These are phyloP conservation scores for Eucalyptus virginea DNA, from an alignment of 345 rosid species.

Conservation along the genomic window DNA sequence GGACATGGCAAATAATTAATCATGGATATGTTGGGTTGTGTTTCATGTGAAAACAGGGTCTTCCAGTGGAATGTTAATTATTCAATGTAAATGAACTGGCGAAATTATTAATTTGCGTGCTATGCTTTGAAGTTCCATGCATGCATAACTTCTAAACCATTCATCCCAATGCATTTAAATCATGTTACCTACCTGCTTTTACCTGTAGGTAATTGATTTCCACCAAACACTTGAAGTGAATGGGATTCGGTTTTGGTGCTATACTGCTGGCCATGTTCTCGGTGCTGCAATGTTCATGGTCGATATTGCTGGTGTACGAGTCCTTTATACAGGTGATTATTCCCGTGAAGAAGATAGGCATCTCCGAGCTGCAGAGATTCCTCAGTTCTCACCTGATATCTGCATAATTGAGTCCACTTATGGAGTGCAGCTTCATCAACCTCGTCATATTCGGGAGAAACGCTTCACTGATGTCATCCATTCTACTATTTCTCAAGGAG, in stretches of 20 bases:
- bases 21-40: background rate
- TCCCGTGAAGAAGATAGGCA: conserved; percentile 96
- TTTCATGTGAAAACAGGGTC: background rate
- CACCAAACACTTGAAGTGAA: conserved; percentile 89
- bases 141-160: background rate
- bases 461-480: conserved; percentile 93
- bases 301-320: conserved; percentile 86
- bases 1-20: background rate
- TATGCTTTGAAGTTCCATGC: background rate
- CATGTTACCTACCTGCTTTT: background rate
- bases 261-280: conserved; percentile 95
- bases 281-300: conserved; percentile 99
- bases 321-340: conserved; percentile 95
- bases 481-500: conserved; percentile 78
- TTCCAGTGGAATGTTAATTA: background rate
- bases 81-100: background rate
- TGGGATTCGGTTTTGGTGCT: conserved; percentile 93
- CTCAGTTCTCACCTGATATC: conserved; percentile 93
- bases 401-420: conserved; percentile 93
- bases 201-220: conserved; percentile 64
- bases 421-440: conserved; percentile 95
- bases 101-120: background rate
- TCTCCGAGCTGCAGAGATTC: conserved; percentile 93
- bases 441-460: conserved; percentile 82
- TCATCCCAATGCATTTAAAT: background rate